Percentiles rank a stretch among this genome's conserved stretches.
Evolutionary conservation across 139 green algal species (phyloP).

Genomic region (Tetradesmus obliquus): DNA sequence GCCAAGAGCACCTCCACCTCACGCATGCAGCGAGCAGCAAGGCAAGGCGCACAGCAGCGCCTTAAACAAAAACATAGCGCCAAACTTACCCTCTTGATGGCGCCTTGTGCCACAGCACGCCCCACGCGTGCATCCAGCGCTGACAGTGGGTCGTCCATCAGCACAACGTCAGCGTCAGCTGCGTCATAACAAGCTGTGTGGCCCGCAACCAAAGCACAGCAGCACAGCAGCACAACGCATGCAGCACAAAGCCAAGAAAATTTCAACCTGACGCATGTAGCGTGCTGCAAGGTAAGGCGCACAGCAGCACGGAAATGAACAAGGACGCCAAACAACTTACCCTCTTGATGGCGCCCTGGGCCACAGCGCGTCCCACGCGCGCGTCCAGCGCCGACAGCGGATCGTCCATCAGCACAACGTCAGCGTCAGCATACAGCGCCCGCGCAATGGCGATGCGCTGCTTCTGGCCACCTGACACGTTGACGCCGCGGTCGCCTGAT

Average conservation of each 20-base stretch:
- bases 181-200: conserved; percentile 48
- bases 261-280: too few relatives aligned
- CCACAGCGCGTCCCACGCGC: conserved; percentile 44
- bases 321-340: too few relatives aligned
- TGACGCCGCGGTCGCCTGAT: conserved; percentile 79
- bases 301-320: too few relatives aligned
- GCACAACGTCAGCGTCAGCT: conserved; percentile 55
- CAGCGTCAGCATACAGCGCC: conserved; percentile 69
- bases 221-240: too few relatives aligned
- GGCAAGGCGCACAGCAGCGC: not conserved
- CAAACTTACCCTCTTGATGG: not conserved
- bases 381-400: conserved; percentile 71
- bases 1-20: not conserved
- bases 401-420: conserved; percentile 71
- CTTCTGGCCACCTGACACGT: conserved; percentile 83
- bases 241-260: too few relatives aligned
- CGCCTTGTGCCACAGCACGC: conserved; percentile 16
- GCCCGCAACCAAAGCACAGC: conserved; percentile 67
- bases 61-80: too few relatives aligned
- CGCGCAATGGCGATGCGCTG: conserved; percentile 87
- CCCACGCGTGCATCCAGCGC: conserved; percentile 63
- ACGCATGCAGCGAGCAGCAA: not conserved
- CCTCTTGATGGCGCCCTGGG: not conserved
- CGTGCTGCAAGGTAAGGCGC: too few relatives aligned
- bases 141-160: conserved; percentile 73